phyloP scores from a whole-genome alignment of 2,329 filamentous ascomycete genomes.

The Helminthosporium solani region DNA sequence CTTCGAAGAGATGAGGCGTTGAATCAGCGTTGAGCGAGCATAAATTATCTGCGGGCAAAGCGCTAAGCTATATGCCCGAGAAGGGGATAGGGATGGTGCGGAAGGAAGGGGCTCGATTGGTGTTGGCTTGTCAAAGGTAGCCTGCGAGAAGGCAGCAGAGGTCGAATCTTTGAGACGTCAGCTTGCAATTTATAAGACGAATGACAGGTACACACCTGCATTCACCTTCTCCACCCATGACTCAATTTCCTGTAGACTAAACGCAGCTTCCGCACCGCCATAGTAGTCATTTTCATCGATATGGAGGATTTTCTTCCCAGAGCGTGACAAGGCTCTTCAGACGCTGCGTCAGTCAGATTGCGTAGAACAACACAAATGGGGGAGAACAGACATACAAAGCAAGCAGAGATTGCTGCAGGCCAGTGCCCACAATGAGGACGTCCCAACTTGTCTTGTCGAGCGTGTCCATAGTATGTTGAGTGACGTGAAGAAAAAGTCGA shows the following conservation, averaged over 20 bases:
- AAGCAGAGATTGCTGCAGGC: slow-evolving; percentile 54
- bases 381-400: slow-evolving; percentile 49
- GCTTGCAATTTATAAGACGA: background rate
- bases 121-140: slow-evolving; percentile 36
- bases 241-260: slow-evolving; percentile 79
- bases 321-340: slow-evolving; percentile 84
- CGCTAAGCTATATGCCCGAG: slow-evolving; percentile 78
- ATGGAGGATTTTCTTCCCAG: slow-evolving; percentile 87
- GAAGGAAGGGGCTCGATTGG: slow-evolving; percentile 19
- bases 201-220: slow-evolving; percentile 26
- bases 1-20: slow-evolving; percentile 81
- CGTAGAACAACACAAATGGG: slow-evolving; percentile 31
- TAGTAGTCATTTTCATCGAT: slow-evolving; percentile 87
- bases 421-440: slow-evolving; percentile 55
- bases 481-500: slow-evolving; percentile 18
- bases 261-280: slow-evolving; percentile 79
- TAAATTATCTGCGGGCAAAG: slow-evolving; percentile 87
- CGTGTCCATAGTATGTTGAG: slow-evolving; percentile 53
- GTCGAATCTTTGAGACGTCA: slow-evolving; percentile 17
- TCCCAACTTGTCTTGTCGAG: slow-evolving; percentile 55
- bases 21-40: slow-evolving; percentile 73
- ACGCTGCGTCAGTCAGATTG: slow-evolving; percentile 71
- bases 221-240: slow-evolving; percentile 62
- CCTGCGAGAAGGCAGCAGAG: slow-evolving; percentile 29
- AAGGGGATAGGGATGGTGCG: slow-evolving; percentile 54